Conservation (phyloP, 2,329 filamentous ascomycete genomes). For the Verticillium albo-atrum region DNA sequence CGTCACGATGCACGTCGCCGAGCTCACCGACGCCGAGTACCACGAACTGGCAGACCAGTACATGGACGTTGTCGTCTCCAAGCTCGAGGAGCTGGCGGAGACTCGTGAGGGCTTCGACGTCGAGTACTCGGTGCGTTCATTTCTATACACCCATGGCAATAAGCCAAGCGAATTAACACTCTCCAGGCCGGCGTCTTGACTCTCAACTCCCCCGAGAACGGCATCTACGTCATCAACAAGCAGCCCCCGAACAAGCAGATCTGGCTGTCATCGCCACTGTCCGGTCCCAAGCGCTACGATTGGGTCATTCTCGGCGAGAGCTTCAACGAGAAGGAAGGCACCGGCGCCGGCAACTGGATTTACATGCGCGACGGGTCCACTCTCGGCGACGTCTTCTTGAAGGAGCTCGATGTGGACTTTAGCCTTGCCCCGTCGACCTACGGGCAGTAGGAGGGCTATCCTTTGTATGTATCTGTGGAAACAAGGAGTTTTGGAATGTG, state of each 20-base stretch:
- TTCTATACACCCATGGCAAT: neutral
- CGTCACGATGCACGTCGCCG: slow-evolving; percentile 44
- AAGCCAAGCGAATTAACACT: slow-evolving; percentile 2
- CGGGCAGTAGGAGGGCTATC: slow-evolving; percentile 8
- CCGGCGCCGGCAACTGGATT: slow-evolving; percentile 73
- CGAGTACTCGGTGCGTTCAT: slow-evolving; percentile 72
- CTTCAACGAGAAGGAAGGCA: slow-evolving; percentile 76
- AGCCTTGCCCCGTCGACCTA: slow-evolving; percentile 17
- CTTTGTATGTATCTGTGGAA: neutral
- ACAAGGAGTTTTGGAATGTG: neutral
- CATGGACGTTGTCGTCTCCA: slow-evolving; percentile 52
- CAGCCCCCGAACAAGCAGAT: slow-evolving; percentile 97
- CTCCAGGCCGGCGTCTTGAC: slow-evolving; percentile 79
- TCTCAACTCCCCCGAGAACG: slow-evolving; percentile 62
- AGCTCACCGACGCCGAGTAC: slow-evolving; percentile 68
- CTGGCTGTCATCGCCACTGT: slow-evolving; percentile 89
- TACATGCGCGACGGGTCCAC: slow-evolving; percentile 80
- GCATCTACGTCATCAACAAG: slow-evolving; percentile 95
- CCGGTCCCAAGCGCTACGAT: slow-evolving; percentile 91
- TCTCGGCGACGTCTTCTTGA: slow-evolving; percentile 65
- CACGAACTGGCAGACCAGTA: slow-evolving; percentile 74
- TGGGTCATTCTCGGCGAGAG: slow-evolving; percentile 73
- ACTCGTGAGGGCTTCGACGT: slow-evolving; percentile 72
- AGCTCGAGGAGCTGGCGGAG: slow-evolving; percentile 73
- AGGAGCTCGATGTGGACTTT: slow-evolving; percentile 70